phyloP scores from a whole-genome alignment of 2,329 filamentous ascomycete genomes.

The Penicillium paneum region DNA sequence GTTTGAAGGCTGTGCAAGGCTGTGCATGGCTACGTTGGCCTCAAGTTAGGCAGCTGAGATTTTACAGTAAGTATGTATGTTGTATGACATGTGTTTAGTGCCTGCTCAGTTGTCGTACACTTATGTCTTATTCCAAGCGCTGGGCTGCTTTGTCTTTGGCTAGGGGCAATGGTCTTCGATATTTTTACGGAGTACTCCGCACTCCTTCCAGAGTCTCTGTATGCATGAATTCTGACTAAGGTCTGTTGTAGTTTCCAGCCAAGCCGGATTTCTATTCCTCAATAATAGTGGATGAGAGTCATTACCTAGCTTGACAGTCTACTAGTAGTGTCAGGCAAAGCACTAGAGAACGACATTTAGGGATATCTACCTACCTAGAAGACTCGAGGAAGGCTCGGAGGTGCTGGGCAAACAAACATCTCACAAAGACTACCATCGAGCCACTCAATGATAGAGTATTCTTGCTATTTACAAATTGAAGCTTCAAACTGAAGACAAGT shows the following conservation, averaged over 20 bases:
- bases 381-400: too few species aligned
- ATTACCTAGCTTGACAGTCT: neutral
- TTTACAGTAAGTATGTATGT: neutral
- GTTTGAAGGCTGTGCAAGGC: neutral
- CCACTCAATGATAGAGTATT: too few species aligned
- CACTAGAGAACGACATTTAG: too few species aligned
- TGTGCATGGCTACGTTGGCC: neutral
- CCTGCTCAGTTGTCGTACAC: neutral
- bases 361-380: too few species aligned
- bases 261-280: neutral
- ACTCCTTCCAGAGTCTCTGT: too few species aligned
- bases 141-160: neutral
- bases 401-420: too few species aligned
- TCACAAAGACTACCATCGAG: too few species aligned
- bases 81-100: neutral
- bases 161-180: neutral
- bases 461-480: neutral
- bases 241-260: neutral
- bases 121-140: slow-evolving; percentile 1
- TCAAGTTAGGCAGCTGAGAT: slow-evolving; percentile 1
- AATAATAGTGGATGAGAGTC: neutral
- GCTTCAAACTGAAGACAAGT: neutral
- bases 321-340: neutral
- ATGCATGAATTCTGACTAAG: too few species aligned
- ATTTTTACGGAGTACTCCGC: neutral